phyloP scores from a whole-genome alignment of 768 basidiomycete species.

The Sporobolomyces phaffii region DNA sequence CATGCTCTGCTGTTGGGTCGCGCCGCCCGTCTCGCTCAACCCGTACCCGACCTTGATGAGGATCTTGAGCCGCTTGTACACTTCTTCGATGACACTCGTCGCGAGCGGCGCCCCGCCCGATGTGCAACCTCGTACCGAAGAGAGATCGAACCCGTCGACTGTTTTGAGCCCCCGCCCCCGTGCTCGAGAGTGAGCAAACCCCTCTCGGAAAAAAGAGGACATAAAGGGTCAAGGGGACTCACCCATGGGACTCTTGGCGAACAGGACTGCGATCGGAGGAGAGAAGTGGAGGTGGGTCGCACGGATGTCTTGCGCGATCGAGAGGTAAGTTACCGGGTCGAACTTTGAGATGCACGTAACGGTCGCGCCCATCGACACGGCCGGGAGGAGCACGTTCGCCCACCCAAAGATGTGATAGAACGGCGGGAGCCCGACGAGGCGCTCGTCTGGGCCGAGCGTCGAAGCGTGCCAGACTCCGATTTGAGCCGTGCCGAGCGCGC shows the following conservation, averaged over 20 bases:
- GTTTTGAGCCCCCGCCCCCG: no score
- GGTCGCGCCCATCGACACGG: slow-evolving; percentile 38
- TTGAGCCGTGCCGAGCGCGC: slow-evolving; percentile 34
- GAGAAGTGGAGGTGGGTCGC: slow-evolving; percentile 44
- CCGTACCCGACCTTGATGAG: slow-evolving; percentile 44
- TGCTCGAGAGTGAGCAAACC: no score
- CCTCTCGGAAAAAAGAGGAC: neutral
- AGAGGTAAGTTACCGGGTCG: slow-evolving; percentile 41
- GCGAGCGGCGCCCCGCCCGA: slow-evolving; percentile 43
- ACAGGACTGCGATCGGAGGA: slow-evolving; percentile 43
- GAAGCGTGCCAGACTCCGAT: slow-evolving; percentile 40
- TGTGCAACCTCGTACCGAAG: slow-evolving; percentile 40
- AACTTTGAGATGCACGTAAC: slow-evolving; percentile 41
- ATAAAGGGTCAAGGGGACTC: neutral
- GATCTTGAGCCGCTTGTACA: slow-evolving; percentile 38
- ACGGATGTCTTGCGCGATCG: slow-evolving; percentile 38
- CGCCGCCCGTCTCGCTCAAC: slow-evolving; percentile 39
- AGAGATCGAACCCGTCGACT: slow-evolving; percentile 40
- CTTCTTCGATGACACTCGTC: slow-evolving; percentile 37
- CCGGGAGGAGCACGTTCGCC: slow-evolving; percentile 39
- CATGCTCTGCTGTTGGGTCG: slow-evolving; percentile 32
- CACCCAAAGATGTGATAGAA: slow-evolving; percentile 33
- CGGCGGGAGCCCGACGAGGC: slow-evolving; percentile 40
- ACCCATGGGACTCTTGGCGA: slow-evolving; percentile 42
- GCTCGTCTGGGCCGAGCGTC: slow-evolving; percentile 31